A percentile compares a stretch with the other conserved stretches of the same genome.
Evolutionary conservation across 2,329 filamentous ascomycete species (phyloP).

Genomic region (Pseudocercospora ulei): DNA sequence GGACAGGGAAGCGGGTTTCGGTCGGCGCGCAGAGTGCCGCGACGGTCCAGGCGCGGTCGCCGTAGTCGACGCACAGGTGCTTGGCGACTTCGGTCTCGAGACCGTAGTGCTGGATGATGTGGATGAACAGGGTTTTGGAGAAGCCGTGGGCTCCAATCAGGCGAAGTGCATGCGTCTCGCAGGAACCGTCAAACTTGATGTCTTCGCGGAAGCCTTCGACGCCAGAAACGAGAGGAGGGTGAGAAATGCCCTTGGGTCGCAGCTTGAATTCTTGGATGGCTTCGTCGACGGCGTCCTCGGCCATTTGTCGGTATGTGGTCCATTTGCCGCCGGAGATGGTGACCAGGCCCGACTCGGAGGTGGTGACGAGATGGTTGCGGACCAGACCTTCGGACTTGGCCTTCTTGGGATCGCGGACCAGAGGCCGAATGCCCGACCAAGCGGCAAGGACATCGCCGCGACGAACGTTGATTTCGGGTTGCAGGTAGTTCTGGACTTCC

Average conservation of each 20-base stretch:
- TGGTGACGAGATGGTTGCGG: constrained; percentile 72
- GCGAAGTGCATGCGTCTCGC: constrained; percentile 74
- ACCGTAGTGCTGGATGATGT: constrained; percentile 85
- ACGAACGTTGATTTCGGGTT: constrained; percentile 74
- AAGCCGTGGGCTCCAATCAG: constrained; percentile 77
- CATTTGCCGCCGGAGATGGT: constrained; percentile 85
- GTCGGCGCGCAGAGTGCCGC: constrained; percentile 70
- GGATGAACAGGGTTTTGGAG: constrained; percentile 87
- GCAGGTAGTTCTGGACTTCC: constrained; percentile 71
- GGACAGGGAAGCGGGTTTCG: constrained; percentile 67
- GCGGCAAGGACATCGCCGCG: constrained; percentile 80
- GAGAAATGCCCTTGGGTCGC: constrained; percentile 47
- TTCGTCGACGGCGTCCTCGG: constrained; percentile 77
- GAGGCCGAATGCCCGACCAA: constrained; percentile 78
- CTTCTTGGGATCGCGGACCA: constrained; percentile 78
- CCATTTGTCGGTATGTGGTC: constrained; percentile 91
- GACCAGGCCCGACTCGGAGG: constrained; percentile 68
- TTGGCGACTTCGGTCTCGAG: constrained; percentile 86
- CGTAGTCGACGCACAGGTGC: constrained; percentile 78
- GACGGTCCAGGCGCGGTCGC: constrained; percentile 85
- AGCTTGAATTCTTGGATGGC: constrained; percentile 62
- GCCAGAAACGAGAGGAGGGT: constrained; percentile 55
- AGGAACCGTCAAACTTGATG: constrained; percentile 60
- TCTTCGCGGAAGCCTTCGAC: constrained; percentile 61
- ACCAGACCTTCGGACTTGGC: constrained; percentile 79